Conservation (phyloP, 371 early-diverging fungal species). For the Apophysomyces ossiformis region DNA sequence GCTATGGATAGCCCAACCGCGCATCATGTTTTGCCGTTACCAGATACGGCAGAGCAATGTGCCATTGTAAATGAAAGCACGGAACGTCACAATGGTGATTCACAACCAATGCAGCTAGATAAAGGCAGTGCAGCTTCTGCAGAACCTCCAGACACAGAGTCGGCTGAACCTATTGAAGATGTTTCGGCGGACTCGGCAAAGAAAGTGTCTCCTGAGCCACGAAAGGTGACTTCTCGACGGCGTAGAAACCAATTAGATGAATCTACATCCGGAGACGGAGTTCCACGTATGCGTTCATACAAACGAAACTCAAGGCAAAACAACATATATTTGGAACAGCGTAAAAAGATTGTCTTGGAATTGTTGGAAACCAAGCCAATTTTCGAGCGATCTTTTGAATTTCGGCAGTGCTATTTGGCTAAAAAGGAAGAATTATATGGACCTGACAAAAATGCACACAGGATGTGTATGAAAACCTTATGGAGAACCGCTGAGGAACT, state of each 20-base stretch:
- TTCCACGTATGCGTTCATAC: not conserved
- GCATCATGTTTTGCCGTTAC: not conserved
- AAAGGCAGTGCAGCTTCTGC: not conserved
- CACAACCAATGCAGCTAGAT: not conserved
- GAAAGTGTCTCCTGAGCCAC: not conserved
- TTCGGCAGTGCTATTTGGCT: not conserved
- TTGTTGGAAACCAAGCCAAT: constrained; percentile 26
- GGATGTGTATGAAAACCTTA: constrained; percentile 25
- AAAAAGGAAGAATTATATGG: constrained; percentile 14
- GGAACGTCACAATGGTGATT: not conserved
- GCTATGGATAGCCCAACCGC: not conserved
- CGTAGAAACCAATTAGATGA: not conserved
- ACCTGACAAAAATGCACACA: not conserved
- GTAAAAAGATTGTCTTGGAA: constrained; percentile 23
- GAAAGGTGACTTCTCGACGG: not conserved
- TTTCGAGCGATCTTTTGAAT: constrained; percentile 18
- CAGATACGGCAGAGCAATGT: not conserved
- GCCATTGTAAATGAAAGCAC: not conserved
- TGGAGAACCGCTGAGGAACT: constrained; percentile 16
- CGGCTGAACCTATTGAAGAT: too few relatives aligned
- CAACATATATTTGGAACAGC: constrained; percentile 26
- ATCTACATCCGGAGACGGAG: not conserved
- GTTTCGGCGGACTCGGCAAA: not conserved
- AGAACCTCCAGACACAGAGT: not conserved
- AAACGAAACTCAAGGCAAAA: not conserved